Evolutionary conservation across 2,329 filamentous ascomycete genomes (phyloP).

Genomic region (Botrytis tulipae): DNA sequence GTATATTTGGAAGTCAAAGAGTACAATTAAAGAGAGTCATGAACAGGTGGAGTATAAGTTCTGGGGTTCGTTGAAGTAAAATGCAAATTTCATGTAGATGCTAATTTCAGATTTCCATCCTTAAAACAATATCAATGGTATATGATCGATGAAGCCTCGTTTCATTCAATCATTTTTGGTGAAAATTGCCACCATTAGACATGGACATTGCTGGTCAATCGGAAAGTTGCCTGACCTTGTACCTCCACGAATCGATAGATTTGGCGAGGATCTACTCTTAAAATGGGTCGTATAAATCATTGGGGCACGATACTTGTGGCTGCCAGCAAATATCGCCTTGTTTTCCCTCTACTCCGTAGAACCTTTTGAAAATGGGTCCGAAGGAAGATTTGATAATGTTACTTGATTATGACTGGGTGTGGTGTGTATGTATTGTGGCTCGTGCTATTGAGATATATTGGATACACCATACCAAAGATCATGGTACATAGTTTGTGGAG

Average conservation of each 20-base stretch:
- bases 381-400: conserved; percentile 4
- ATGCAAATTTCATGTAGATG: not conserved
- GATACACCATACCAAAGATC: conserved; percentile 1
- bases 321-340: not conserved
- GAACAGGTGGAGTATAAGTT: not conserved
- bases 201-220: not conserved
- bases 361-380: not conserved
- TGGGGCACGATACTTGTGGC: not conserved
- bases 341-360: not conserved
- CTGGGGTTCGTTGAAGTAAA: not conserved
- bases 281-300: not conserved
- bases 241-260: conserved; percentile 2
- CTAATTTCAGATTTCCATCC: not conserved
- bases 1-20: not conserved
- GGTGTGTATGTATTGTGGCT: conserved; percentile 1
- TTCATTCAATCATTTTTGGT: not conserved
- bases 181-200: not conserved
- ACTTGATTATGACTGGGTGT: not conserved
- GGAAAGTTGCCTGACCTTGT: not conserved
- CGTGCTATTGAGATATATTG: not conserved
- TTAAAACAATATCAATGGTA: not conserved
- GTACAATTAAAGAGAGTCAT: not conserved
- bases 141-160: not conserved
- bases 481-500: conserved; percentile 6
- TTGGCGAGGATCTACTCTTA: not conserved